Evolutionary conservation across 768 basidiomycete species (phyloP), one percentile per base, ranked within the genome.

Genomic region (Hygrophoropsis aurantiaca): DNA sequence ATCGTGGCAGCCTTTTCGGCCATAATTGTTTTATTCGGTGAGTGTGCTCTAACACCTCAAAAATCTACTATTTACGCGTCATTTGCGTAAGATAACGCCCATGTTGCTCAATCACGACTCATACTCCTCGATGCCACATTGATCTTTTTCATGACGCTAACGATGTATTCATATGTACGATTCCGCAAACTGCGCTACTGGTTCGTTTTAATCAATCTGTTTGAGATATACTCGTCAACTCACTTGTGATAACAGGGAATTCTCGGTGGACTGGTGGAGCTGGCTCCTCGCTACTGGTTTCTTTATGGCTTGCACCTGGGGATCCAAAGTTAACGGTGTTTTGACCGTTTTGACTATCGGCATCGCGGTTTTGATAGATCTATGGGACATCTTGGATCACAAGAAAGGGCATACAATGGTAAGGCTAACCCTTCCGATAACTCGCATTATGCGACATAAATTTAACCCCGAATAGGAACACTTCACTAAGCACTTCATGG

Each of bases 291-390:
- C 87, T 2, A 97, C 95, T 2, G 97, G 97, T 16, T 75, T 85
- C 46, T 94, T 89, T 68, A 90, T 99, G 81, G 92, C 94, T 26
- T 93, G 93, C 66, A 91, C 94, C 2, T 90, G 97, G 80, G 92
- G 90, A 4, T 95, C 94, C 60, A 99, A 99, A 69, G 97, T 98
- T 70, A 97, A 97, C 57, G 97, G 97, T 27, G 74, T 98, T 40
- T 76, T 99, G 51, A 93, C 93, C 2, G 97, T 99, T 47, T 46
- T 82, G 34, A 81, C 90, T 11, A 84, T 99, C 54, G 97, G 97
- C 2, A 75, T 88, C 40, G 95, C 95, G 5, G 97, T 98, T 36
- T 61, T 90, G 24, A 83, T 95, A 50, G 97, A 99, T 64, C 74
- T 99, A 10, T 99, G 97, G 95, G 90, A 87, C 54, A 76, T 98